phyloP scores from a whole-genome alignment of 1,284 basidiomycete genomes.

The Trichosporon sp. region DNA sequence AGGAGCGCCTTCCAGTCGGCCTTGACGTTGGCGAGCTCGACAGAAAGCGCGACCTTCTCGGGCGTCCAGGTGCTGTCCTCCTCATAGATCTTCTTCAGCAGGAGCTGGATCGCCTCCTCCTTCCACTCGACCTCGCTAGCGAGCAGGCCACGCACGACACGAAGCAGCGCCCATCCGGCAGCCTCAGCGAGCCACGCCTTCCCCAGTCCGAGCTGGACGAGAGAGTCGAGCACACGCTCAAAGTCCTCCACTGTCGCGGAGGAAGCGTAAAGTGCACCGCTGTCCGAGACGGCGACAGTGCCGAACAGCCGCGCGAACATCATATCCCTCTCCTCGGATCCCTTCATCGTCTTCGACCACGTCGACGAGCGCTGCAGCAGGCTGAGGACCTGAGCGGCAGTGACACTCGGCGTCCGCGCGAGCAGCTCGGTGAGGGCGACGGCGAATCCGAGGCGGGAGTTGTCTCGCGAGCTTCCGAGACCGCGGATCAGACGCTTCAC shows the following conservation, averaged over 20 bases:
- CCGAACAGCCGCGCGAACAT: conserved; percentile 93
- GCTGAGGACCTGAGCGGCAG: conserved; percentile 72
- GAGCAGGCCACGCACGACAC: conserved; percentile 67
- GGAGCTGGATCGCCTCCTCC: conserved; percentile 64
- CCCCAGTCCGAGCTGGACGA: conserved; percentile 72
- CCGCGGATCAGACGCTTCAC: conserved; percentile 81
- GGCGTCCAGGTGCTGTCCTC: conserved; percentile 72
- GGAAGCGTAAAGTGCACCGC: conserved; percentile 71
- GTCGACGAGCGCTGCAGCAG: conserved; percentile 72
- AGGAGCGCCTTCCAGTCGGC: conserved; percentile 69
- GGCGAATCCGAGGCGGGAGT: conserved; percentile 89
- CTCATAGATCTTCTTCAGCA: conserved; percentile 63
- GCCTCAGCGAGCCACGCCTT: conserved; percentile 93
- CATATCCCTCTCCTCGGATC: conserved; percentile 88
- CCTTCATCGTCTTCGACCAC: conserved; percentile 71
- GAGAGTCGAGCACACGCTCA: conserved; percentile 65
- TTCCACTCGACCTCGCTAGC: conserved; percentile 70
- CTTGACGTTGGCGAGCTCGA: conserved; percentile 61
- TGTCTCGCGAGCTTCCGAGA: conserved; percentile 86
- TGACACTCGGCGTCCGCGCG: conserved; percentile 74
- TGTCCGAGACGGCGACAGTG: conserved; percentile 76
- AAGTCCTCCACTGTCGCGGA: conserved; percentile 66
- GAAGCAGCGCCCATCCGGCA: conserved; percentile 78
- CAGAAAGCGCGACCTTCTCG: conserved; percentile 80
- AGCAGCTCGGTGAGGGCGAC: conserved; percentile 94